phyloP scores from a whole-genome alignment of 306 rosid genomes.

The Gastrolobium villosum region DNA sequence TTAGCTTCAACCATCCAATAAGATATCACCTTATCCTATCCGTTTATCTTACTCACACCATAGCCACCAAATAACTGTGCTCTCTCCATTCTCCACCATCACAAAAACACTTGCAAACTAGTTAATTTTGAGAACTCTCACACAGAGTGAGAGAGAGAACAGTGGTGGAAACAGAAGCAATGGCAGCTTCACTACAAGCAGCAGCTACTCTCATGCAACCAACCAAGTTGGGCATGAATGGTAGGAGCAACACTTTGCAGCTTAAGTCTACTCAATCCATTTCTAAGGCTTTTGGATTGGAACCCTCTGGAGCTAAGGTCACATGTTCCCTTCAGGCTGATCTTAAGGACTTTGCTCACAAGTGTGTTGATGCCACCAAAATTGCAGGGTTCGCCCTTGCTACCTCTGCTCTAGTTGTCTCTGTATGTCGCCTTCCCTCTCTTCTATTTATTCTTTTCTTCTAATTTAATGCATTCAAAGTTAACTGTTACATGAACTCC shows the following conservation, averaged over 20 bases:
- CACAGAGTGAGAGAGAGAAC: constrained; percentile 10
- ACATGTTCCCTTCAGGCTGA: constrained; percentile 55
- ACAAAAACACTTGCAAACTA: constrained; percentile 47
- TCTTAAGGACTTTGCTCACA: constrained; percentile 75
- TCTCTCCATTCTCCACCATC: constrained; percentile 37
- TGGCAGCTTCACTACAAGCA: constrained; percentile 99
- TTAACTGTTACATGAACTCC: background rate
- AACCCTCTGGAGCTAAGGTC: constrained; percentile 40
- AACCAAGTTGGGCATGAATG: constrained; percentile 62
- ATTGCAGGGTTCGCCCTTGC: constrained; percentile 97
- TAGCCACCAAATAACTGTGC: constrained; percentile 59
- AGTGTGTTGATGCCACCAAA: constrained; percentile 81
- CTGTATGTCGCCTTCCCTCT: constrained; percentile 61
- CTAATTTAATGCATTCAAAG: background rate
- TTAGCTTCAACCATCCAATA: constrained; percentile 70
- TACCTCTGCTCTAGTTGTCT: constrained; percentile 95
- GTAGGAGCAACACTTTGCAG: constrained; percentile 53
- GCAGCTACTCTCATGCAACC: constrained; percentile 94
- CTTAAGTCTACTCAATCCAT: constrained; percentile 70
- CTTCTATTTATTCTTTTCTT: background rate
- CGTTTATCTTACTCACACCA: constrained; percentile 68
- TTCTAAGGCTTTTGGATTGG: constrained; percentile 57
- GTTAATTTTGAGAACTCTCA: constrained; percentile 7
- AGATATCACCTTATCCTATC: constrained; percentile 85
- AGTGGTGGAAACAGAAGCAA: constrained; percentile 40